Evolutionary conservation across 495 filamentous ascomycete species (phyloP).

Genomic region (Sporormia fimetaria): DNA sequence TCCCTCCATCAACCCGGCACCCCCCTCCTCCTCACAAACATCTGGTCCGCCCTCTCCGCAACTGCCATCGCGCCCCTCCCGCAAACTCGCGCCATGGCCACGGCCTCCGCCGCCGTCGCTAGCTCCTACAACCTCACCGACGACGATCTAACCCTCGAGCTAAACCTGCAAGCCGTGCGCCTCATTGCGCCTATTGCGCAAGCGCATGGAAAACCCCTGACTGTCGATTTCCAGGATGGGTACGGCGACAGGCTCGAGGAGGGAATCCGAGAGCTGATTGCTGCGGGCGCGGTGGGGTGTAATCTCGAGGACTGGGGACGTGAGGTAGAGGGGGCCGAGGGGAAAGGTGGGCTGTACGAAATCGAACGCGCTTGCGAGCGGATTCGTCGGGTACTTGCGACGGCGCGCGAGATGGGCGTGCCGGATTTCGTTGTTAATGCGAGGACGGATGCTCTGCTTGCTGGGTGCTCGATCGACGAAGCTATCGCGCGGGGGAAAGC

Average conservation of each 20-base stretch:
- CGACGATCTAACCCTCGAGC: constrained; percentile 33
- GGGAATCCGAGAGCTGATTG: constrained; percentile 5
- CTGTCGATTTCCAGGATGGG: constrained; percentile 22
- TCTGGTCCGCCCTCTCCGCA: constrained; percentile 41
- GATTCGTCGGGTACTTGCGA: constrained; percentile 9
- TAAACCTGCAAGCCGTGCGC: constrained; percentile 29
- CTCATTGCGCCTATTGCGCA: constrained; percentile 7
- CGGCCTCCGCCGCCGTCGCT: constrained; percentile 43
- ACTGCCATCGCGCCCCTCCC: constrained; percentile 35
- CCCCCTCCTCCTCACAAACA: constrained; percentile 43
- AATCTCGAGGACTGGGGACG: constrained; percentile 23
- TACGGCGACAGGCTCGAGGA: constrained; percentile 20
- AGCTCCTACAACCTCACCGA: constrained; percentile 35
- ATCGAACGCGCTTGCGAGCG: constrained; percentile 7
- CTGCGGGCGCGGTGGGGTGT: constrained; percentile 12
- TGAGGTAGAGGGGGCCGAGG: constrained; percentile 9
- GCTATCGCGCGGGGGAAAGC: constrained; percentile 21
- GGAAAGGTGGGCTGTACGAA: constrained; percentile 4
- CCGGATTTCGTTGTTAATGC: constrained; percentile 24
- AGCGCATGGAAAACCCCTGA: constrained; percentile 13
- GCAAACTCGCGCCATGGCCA: constrained; percentile 39
- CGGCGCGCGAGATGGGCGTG: constrained; percentile 12
- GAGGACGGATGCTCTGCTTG: constrained; percentile 18
- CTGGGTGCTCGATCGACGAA: constrained; percentile 8
- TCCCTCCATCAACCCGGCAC: constrained; percentile 39